Conservation (phyloP, 495 filamentous ascomycete genomes). For the Penicillium maclennaniae region DNA sequence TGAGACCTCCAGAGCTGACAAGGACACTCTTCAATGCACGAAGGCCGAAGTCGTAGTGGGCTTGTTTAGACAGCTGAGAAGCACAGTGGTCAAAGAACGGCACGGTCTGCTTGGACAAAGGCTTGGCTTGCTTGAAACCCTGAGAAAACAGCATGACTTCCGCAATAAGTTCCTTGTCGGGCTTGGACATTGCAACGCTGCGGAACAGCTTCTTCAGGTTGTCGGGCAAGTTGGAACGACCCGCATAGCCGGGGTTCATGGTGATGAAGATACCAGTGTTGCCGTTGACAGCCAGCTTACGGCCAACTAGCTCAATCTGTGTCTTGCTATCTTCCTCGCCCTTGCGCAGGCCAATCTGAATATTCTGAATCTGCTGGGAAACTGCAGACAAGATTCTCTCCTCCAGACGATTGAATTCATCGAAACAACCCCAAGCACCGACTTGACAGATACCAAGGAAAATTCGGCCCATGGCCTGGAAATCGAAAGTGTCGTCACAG, state of each 20-base stretch:
- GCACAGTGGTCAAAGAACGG: conserved; percentile 95
- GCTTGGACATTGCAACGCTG: conserved; percentile 99
- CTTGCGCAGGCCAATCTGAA: conserved; percentile 88
- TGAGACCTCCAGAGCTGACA: conserved; percentile 92
- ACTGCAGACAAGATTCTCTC: conserved; percentile 96
- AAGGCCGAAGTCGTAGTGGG: conserved; percentile 97
- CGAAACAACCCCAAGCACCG: conserved; percentile 98
- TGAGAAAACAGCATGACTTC: conserved; percentile 99
- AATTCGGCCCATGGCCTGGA: conserved; percentile 98
- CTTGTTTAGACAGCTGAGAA: conserved; percentile 80
- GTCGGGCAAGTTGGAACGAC: conserved; percentile 94
- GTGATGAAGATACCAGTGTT: conserved; percentile 99
- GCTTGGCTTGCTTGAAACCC: conserved; percentile 93
- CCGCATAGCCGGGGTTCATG: conserved; percentile 99
- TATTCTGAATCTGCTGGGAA: conserved; percentile 98
- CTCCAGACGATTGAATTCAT: conserved; percentile 98
- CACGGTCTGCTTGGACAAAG: conserved; percentile 87
- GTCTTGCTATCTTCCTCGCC: conserved; percentile 70
- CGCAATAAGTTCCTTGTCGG: conserved; percentile 97
- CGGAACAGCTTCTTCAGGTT: conserved; percentile 99
- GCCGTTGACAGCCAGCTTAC: conserved; percentile 77
- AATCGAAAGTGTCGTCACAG: conserved; percentile 98
- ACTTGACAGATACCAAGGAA: conserved; percentile 99
- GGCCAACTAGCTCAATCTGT: conserved; percentile 89
- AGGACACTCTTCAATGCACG: conserved; percentile 98